Evolutionary conservation across 164 flowering plant genomes (phyloP), one percentile per base, ranked within the genome.

Genomic region (Aristolochia contorta): DNA sequence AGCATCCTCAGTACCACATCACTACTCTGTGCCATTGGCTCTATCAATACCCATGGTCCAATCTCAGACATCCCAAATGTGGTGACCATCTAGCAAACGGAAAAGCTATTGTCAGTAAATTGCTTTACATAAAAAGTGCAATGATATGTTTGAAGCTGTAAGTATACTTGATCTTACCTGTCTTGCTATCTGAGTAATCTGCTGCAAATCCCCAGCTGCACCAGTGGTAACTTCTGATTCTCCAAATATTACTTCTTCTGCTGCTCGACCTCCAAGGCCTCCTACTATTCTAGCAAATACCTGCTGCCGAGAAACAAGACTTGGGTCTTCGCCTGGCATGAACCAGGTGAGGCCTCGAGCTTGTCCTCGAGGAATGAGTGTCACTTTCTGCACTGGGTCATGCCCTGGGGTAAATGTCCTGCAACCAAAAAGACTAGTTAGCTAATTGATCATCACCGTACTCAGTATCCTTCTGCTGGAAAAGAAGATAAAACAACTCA

Each of bases 321-420:
- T 37, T 21, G 84, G 86, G 61, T 84, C 89, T 61, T 86, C 87
- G 14, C 70, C 80, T 6, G 89, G 82, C 27, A 81, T 59, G 80
- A 86, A 86, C 89, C 89, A 86, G 58, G 89, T 86, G 4, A 86
- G 75, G 0, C 89, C 89, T 10, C 89, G 79, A 9, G 87, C 89
- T 71, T 83, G 88, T n/a, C 91, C 88, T 57, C 86, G 63, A 21
- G 88, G 91, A 49, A 83, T 72, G 27, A 86, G 67, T 7, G 85
- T 80, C 5, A 85, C 86, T 64, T 85, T 85, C 65, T 85, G 89
- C n/a, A 85, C 81, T 25, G 78, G 81, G 54, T 83, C 88, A 76
- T 85, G 88, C 6, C 86, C 86, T 56, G 77, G 80, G 18, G 84
- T 82, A 66, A 82, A 65, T 30, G 87, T 74, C 76, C 89, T 86